Percentiles rank a stretch among this genome's conserved stretches.
These are phyloP conservation scores for Piloderma croceum DNA, from an alignment of 768 basidiomycete species.

Conservation along the genomic window DNA sequence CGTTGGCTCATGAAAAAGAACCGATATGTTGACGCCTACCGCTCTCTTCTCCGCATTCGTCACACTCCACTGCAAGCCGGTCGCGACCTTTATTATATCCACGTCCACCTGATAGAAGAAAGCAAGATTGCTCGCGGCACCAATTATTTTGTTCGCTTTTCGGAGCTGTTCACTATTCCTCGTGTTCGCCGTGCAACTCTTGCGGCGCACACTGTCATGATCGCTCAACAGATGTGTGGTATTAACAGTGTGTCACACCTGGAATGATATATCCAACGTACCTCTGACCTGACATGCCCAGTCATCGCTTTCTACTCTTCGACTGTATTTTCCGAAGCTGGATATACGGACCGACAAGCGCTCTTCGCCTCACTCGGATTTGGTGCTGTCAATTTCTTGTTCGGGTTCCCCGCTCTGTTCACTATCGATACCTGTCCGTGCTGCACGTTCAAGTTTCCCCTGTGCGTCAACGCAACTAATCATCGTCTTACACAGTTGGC, in stretches of 20 bases:
- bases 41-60: slow-evolving; percentile 48
- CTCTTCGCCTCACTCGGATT: slow-evolving; percentile 29
- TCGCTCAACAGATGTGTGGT: slow-evolving; percentile 22
- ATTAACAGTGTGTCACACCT: slow-evolving; percentile 18
- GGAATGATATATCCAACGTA: neutral
- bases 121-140: slow-evolving; percentile 34
- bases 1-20: slow-evolving; percentile 29
- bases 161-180: slow-evolving; percentile 59
- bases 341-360: slow-evolving; percentile 18
- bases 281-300: slow-evolving; percentile 1
- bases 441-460: slow-evolving; percentile 28
- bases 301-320: slow-evolving; percentile 37
- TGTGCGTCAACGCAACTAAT: neutral
- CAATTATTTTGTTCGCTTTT: slow-evolving; percentile 40
- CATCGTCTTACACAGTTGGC: slow-evolving; percentile 15
- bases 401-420: slow-evolving; percentile 13
- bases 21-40: slow-evolving; percentile 48
- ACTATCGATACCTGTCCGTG: slow-evolving; percentile 20
- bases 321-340: slow-evolving; percentile 32
- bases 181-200: slow-evolving; percentile 60
- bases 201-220: slow-evolving; percentile 61
- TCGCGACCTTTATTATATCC: slow-evolving; percentile 60
- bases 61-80: slow-evolving; percentile 56
- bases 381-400: slow-evolving; percentile 21
- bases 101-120: slow-evolving; percentile 48